phyloP scores from a whole-genome alignment of 1,284 basidiomycete genomes.

The Earliella scabrosa region DNA sequence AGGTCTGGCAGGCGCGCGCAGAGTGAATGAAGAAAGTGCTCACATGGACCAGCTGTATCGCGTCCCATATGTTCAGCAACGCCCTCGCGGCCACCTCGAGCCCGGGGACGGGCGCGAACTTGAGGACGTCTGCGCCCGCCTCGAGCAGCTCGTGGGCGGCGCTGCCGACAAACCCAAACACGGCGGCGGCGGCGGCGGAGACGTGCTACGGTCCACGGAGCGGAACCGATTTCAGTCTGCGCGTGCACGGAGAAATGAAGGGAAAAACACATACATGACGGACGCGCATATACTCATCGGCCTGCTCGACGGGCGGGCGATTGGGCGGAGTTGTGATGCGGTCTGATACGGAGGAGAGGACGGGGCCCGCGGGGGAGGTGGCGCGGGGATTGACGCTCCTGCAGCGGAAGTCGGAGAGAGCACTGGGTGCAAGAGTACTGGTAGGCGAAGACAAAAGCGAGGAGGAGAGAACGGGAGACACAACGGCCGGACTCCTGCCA shows the following conservation, averaged over 20 bases:
- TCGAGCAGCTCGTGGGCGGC: constrained; percentile 53
- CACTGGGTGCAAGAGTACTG: constrained; percentile 25
- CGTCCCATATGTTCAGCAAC: constrained; percentile 65
- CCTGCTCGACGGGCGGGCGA: constrained; percentile 50
- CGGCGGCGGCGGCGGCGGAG: constrained; percentile 44
- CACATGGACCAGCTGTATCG: constrained; percentile 64
- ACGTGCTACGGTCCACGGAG: too few species aligned
- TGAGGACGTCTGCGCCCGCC: constrained; percentile 51
- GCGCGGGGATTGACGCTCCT: too few species aligned
- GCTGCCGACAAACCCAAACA: constrained; percentile 48
- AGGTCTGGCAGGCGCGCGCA: too few species aligned
- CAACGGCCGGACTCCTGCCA: constrained; percentile 27
- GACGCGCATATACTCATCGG: constrained; percentile 51
- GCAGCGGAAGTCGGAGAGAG: constrained; percentile 21
- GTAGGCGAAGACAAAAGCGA: constrained; percentile 10
- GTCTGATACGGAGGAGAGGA: too few species aligned
- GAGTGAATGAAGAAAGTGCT: constrained; percentile 32
- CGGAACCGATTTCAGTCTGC: too few species aligned
- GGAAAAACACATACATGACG: constrained; percentile 43
- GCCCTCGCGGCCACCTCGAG: constrained; percentile 54
- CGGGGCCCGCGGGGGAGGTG: too few species aligned
- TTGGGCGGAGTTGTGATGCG: constrained; percentile 24
- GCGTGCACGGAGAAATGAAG: too few species aligned
- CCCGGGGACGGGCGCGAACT: constrained; percentile 60
- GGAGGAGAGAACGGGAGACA: constrained; percentile 29